A percentile compares a stretch with the other conserved stretches of the same genome.
These are phyloP conservation scores for Nymphaea colorata DNA, from an alignment of 164 flowering plant genomes.

Conservation along the genomic window DNA sequence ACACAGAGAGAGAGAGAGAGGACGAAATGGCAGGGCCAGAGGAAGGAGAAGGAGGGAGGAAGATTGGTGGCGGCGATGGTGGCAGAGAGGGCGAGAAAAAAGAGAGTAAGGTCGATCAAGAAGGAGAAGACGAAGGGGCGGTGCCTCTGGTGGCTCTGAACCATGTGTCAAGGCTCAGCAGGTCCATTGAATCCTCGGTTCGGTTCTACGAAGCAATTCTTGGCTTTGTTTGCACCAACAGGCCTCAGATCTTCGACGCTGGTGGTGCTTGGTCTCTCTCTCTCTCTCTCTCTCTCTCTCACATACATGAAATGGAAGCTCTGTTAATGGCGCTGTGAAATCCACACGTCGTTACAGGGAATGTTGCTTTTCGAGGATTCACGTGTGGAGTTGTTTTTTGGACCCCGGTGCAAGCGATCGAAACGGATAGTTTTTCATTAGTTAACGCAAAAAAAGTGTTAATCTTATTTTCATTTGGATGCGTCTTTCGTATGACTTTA, in stretches of 20 bases:
- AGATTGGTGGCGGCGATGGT: neutral
- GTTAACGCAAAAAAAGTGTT: too few species aligned
- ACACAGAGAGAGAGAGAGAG: too few species aligned
- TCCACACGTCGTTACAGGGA: neutral
- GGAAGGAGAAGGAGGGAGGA: neutral
- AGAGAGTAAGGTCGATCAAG: neutral
- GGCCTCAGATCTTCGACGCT: constrained; percentile 46
- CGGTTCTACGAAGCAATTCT: constrained; percentile 48
- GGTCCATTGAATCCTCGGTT: constrained; percentile 33
- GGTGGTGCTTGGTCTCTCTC: constrained; percentile 41
- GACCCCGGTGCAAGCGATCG: too few species aligned
- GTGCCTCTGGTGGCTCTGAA: constrained; percentile 44
- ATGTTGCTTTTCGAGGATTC: neutral
- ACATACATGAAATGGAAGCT: neutral
- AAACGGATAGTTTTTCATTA: too few species aligned
- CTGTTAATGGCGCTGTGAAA: neutral
- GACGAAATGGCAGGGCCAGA: neutral
- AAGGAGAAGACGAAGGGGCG: constrained; percentile 3
- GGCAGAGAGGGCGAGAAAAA: neutral
- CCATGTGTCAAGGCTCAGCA: constrained; percentile 60
- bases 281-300: neutral
- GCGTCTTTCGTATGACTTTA: too few species aligned
- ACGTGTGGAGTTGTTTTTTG: too few species aligned
- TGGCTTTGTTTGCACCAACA: constrained; percentile 41
- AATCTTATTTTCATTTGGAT: too few species aligned